Evolutionary conservation across 352 stramenopile genomes (phyloP).

Genomic region (Phytophthora nicotianae): DNA sequence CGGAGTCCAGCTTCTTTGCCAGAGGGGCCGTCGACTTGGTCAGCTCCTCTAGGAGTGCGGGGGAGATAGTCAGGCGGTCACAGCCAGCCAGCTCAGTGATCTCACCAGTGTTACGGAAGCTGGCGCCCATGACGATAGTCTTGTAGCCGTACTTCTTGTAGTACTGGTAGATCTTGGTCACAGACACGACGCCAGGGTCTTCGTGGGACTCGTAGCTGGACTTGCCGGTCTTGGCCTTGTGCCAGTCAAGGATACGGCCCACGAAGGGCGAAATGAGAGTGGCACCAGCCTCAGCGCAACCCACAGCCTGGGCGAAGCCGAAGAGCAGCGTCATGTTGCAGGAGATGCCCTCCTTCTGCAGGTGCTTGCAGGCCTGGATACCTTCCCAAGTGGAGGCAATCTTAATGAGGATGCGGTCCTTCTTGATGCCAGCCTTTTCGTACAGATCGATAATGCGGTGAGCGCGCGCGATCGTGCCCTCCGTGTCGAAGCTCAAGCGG

Average conservation of each 20-base stretch:
- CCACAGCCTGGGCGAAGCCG: slow-evolving; percentile 96
- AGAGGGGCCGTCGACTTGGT: slow-evolving; percentile 75
- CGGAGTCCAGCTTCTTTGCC: slow-evolving; percentile 84
- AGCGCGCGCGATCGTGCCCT: slow-evolving; percentile 91
- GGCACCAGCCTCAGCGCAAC: slow-evolving; percentile 94
- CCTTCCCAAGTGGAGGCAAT: slow-evolving; percentile 98
- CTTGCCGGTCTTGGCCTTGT: slow-evolving; percentile 94
- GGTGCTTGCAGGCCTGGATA: slow-evolving; percentile 95
- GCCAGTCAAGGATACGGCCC: slow-evolving; percentile 97
- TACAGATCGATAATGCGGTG: slow-evolving; percentile 98
- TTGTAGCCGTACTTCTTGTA: slow-evolving; percentile 98
- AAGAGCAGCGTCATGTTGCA: slow-evolving; percentile 99
- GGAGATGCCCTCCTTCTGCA: slow-evolving; percentile 97
- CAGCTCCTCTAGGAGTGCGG: slow-evolving; percentile 94
- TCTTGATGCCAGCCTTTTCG: slow-evolving; percentile 93
- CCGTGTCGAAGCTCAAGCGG: slow-evolving; percentile 96
- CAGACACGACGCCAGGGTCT: slow-evolving; percentile 97
- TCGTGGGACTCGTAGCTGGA: slow-evolving; percentile 92
- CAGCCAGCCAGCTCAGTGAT: slow-evolving; percentile 97
- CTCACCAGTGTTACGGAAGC: slow-evolving; percentile 96
- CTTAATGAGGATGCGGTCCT: slow-evolving; percentile 98
- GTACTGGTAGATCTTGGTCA: slow-evolving; percentile 98
- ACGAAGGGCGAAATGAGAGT: slow-evolving; percentile 98
- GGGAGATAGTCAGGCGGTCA: slow-evolving; percentile 98
- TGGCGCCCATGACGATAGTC: slow-evolving; percentile 96